A percentile compares a stretch with the other conserved stretches of the same genome.
Evolutionary conservation across 1,284 basidiomycete genomes (phyloP).

Genomic region (Microbotryomycetes sp.): DNA sequence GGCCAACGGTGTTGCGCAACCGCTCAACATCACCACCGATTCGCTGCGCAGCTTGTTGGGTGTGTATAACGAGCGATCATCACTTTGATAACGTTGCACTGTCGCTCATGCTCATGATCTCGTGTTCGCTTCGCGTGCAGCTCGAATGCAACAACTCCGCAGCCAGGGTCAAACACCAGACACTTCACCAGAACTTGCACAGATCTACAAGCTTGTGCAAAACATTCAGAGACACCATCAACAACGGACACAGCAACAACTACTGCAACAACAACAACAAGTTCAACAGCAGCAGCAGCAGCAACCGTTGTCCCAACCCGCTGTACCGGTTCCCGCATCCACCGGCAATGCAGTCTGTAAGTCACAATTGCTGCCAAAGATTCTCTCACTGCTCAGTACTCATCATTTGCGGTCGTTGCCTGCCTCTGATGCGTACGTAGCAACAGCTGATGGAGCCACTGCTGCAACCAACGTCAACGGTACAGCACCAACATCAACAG

Average conservation of each 20-base stretch:
- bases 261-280: constrained; percentile 10
- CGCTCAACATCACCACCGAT: constrained; percentile 1
- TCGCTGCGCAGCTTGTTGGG: background rate
- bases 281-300: constrained; percentile 1
- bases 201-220: constrained; percentile 41
- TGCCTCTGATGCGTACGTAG: background rate
- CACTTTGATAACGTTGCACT: too few species aligned
- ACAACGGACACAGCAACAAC: constrained; percentile 2
- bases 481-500: background rate
- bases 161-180: constrained; percentile 42
- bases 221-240: constrained; percentile 34
- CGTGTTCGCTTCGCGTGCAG: constrained; percentile 3
- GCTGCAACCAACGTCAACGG: background rate
- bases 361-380: background rate
- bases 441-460: background rate
- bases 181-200: constrained; percentile 41
- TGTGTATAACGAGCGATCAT: too few species aligned
- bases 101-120: background rate
- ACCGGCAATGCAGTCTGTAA: constrained; percentile 16
- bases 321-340: constrained; percentile 14
- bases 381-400: background rate
- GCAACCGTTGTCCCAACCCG: background rate
- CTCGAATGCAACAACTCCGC: constrained; percentile 43
- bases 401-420: background rate
- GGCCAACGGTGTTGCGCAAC: background rate